A percentile compares a stretch with the other conserved stretches of the same genome.
These are phyloP conservation scores for Sclerotiophoma versabilis DNA, from an alignment of 2,329 filamentous ascomycete genomes.

Conservation along the genomic window DNA sequence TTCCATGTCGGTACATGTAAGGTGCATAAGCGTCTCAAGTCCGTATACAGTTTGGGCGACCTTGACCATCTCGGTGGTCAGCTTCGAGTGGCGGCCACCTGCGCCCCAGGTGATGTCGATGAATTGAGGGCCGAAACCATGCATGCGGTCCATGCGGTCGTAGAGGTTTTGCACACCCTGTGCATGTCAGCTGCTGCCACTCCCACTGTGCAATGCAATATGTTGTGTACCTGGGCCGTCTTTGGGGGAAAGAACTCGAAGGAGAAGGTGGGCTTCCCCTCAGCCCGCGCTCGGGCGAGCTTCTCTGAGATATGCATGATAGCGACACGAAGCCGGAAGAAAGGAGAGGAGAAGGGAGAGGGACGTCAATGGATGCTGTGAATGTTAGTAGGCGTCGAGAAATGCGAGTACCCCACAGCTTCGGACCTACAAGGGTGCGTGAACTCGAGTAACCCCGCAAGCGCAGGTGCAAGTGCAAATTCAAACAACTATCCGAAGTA, in stretches of 20 bases:
- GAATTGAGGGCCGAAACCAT: conserved; percentile 90
- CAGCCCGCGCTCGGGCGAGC: conserved; percentile 79
- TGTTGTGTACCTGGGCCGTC: conserved; percentile 71
- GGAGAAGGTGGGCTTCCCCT: conserved; percentile 87
- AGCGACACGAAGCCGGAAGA: conserved; percentile 32
- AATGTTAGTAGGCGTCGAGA: conserved; percentile 3
- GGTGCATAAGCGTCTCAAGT: conserved; percentile 97
- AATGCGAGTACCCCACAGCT: conserved; percentile 29
- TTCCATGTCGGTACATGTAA: conserved; percentile 99
- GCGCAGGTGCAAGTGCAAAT: conserved; percentile 17
- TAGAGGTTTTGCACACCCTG: conserved; percentile 96
- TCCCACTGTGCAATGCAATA: not conserved
- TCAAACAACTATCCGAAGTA: conserved; percentile 52
- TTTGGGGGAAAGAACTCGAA: conserved; percentile 99
- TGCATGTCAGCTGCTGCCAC: conserved; percentile 20
- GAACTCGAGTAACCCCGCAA: conserved; percentile 19
- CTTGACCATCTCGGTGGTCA: conserved; percentile 97
- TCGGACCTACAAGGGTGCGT: conserved; percentile 31
- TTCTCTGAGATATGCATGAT: conserved; percentile 96
- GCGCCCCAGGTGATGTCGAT: conserved; percentile 99
- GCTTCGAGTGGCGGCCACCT: conserved; percentile 85
- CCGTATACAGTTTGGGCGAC: conserved; percentile 95
- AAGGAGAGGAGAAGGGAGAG: conserved; percentile 3
- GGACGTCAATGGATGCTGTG: conserved; percentile 5
- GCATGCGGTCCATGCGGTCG: conserved; percentile 99